Percentiles rank a stretch among this genome's conserved stretches.
Evolutionary conservation across 495 filamentous ascomycete species (phyloP).

Genomic region (Penicillium coffeae): DNA sequence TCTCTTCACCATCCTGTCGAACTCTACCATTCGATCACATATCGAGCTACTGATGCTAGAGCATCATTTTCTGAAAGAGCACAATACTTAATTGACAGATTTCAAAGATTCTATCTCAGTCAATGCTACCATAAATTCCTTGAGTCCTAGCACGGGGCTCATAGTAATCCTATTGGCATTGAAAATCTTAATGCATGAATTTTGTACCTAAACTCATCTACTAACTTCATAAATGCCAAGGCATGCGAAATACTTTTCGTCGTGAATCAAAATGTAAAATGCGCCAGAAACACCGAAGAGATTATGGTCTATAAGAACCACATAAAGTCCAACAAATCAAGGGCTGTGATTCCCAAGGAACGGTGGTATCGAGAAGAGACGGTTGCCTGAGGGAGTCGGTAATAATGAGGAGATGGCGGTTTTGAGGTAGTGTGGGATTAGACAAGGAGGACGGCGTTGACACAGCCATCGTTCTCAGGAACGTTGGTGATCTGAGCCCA

Average conservation of each 20-base stretch:
- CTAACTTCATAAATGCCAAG: constrained; percentile 2
- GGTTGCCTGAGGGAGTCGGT: constrained; percentile 8
- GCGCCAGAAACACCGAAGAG: constrained; percentile 29
- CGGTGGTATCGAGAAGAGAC: constrained; percentile 27
- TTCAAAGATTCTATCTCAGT: neutral
- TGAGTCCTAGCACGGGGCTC: too few relatives aligned
- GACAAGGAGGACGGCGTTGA: constrained; percentile 29
- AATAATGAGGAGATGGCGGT: constrained; percentile 10
- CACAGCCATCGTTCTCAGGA: constrained; percentile 27
- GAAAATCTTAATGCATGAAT: constrained; percentile 16
- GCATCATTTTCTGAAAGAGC: neutral
- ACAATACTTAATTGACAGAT: neutral
- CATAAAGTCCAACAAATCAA: constrained; percentile 17
- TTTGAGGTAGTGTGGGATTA: constrained; percentile 10
- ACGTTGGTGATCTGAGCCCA: constrained; percentile 73
- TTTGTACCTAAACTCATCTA: constrained; percentile 19
- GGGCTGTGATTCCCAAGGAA: constrained; percentile 16
- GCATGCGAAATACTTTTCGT: constrained; percentile 27
- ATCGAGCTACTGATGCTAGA: too few relatives aligned
- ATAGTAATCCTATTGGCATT: too few relatives aligned
- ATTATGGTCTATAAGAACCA: constrained; percentile 19
- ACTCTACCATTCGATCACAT: too few relatives aligned
- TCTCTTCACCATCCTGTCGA: too few relatives aligned
- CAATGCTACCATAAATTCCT: too few relatives aligned
- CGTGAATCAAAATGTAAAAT: constrained; percentile 19